Percentiles rank a stretch among this genome's conserved stretches.
Conservation (phyloP, 2,329 filamentous ascomycete species). For the Botrytis cinerea region DNA sequence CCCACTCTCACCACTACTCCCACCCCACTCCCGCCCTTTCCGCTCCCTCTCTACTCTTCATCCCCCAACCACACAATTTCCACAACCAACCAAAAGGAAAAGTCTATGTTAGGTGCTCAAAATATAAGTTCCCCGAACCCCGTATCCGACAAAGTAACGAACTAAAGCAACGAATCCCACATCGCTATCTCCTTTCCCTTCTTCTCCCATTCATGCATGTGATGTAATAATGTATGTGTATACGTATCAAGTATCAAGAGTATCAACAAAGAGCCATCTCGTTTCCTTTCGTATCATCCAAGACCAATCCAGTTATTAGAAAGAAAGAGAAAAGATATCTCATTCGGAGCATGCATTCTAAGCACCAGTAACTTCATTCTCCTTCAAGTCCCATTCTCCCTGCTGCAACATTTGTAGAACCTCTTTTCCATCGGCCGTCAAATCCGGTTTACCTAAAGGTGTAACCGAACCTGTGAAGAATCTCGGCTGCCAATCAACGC, state of each 20-base stretch:
- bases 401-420: conserved; percentile 57
- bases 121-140: background rate
- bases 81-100: background rate
- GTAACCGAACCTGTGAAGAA: conserved; percentile 75
- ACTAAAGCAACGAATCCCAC: background rate
- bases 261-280: background rate
- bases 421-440: conserved; percentile 62
- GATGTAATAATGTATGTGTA: conserved; percentile 8
- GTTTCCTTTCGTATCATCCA: background rate
- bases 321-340: background rate
- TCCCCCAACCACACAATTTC: background rate
- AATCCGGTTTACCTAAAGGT: conserved; percentile 59
- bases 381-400: conserved; percentile 43
- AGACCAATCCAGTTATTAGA: background rate
- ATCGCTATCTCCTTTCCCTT: background rate
- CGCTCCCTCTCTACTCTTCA: background rate
- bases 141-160: background rate
- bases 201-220: background rate
- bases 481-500: conserved; percentile 76
- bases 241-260: conserved; percentile 15
- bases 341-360: background rate
- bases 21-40: background rate
- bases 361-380: conserved; percentile 30
- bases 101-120: conserved; percentile 1
- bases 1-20: background rate